phyloP scores from a whole-genome alignment of 148 eudicot species.

The Pouteria glomerata region DNA sequence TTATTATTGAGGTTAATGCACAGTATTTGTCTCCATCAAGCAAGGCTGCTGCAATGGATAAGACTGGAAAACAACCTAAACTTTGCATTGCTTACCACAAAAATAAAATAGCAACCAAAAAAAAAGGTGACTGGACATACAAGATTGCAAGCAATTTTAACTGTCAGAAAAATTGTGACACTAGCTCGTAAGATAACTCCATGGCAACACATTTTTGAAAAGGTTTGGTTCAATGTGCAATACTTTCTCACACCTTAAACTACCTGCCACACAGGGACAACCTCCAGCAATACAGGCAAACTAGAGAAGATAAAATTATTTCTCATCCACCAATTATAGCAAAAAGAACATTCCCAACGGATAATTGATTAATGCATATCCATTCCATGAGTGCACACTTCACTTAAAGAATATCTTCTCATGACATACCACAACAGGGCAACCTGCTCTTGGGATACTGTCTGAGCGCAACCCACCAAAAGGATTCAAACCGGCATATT shows the following conservation, averaged over 20 bases:
- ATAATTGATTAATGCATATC: neutral
- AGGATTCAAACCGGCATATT: slow-evolving; percentile 95
- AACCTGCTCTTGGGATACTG: slow-evolving; percentile 94
- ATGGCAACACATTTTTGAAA: neutral
- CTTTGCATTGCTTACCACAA: too few species aligned
- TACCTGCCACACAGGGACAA: neutral
- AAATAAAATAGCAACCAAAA: too few species aligned
- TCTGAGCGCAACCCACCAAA: slow-evolving; percentile 96
- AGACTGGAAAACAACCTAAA: too few species aligned
- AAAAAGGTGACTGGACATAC: too few species aligned
- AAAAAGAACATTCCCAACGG: neutral
- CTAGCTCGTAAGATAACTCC: neutral
- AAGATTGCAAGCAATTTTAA: too few species aligned
- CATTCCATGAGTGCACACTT: neutral
- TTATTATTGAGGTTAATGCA: too few species aligned
- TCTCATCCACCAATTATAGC: slow-evolving; percentile 4
- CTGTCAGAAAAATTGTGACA: too few species aligned
- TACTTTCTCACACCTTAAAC: neutral
- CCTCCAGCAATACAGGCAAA: too few species aligned
- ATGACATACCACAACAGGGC: slow-evolving; percentile 77
- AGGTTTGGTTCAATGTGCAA: neutral
- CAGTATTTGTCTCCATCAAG: too few species aligned
- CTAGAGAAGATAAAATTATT: neutral
- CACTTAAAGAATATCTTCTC: neutral
- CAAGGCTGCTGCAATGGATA: too few species aligned